Conservation (phyloP, 495 filamentous ascomycete genomes). For the Aspergillus haitiensis region DNA sequence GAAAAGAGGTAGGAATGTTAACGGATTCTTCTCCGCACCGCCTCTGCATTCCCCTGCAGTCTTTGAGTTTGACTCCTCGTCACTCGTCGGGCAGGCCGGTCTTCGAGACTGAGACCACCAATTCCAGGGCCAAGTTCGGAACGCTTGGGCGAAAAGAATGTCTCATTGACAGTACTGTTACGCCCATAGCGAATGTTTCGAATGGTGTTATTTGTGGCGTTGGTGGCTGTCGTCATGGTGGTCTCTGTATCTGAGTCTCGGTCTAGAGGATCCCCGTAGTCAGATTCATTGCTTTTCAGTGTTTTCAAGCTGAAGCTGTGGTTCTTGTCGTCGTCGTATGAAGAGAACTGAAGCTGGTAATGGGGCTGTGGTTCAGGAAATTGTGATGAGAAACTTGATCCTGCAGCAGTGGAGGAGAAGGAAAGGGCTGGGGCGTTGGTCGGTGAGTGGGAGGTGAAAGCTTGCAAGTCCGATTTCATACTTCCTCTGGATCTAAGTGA, state of each 20-base stretch:
- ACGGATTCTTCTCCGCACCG: conserved; percentile 8
- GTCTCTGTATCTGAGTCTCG: conserved; percentile 48
- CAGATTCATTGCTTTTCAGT: conserved; percentile 36
- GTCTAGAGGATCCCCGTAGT: conserved; percentile 37
- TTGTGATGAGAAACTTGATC: conserved; percentile 37
- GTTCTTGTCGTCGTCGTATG: conserved; percentile 22
- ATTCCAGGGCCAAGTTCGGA: conserved; percentile 42
- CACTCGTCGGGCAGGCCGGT: conserved; percentile 39
- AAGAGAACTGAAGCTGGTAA: conserved; percentile 24
- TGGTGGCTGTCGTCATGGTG: conserved; percentile 39
- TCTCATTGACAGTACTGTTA: conserved; percentile 16
- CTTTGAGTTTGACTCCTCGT: conserved; percentile 46
- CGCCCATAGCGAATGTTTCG: conserved; percentile 43
- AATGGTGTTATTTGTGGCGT: conserved; percentile 39
- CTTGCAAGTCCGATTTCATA: conserved; percentile 19
- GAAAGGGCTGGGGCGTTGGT: conserved; percentile 29
- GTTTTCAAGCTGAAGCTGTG: conserved; percentile 43
- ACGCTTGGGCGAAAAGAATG: conserved; percentile 36
- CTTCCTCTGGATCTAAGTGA: conserved; percentile 21
- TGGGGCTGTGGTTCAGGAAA: conserved; percentile 22
- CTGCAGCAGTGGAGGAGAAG: conserved; percentile 32
- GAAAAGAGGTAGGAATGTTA: background rate
- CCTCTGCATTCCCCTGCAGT: conserved; percentile 12
- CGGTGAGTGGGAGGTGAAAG: conserved; percentile 26
- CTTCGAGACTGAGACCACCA: conserved; percentile 44